Base-by-base conservation (phyloP, 768 basidiomycete genomes). In the Mycena crocata region DNA sequence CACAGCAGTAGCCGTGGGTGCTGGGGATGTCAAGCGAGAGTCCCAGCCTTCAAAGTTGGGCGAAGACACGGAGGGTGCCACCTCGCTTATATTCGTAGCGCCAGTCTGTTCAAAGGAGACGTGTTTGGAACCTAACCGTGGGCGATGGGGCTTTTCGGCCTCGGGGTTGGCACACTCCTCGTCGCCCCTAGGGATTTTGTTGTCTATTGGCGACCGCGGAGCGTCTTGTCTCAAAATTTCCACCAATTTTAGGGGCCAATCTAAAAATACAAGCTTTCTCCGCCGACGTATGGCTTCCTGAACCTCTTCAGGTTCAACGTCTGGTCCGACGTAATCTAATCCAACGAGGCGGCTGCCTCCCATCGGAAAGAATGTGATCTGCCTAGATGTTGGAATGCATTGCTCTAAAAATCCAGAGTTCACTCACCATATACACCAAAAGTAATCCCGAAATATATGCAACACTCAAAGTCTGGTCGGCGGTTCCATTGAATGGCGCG, bases 371-470 rank as follows among this genome's bases (percentile, higher is more conserved):
- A 93, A 79, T 0, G 89, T 89, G 15, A 92, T 71, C 90, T 90
- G 62, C 24, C 32, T 56, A 14, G 34, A 17, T 12, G 7, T 57
- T 30, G 37, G 19, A 34, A 28, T n/a, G 26, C 23, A 12, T 14
- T 10, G 10, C n/a, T 30, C 24, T 9, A 19, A 34, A 52, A 21
- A 21, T 35, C 5, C 19, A 19, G 61, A 17, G 23, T 34, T 14
- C 34, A 78, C 83, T 48, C 67, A 91, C 87, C 71, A 85, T 80
- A 72, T 87, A 92, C 0, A 92, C 80, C 23, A 92, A 81, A 12
- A 88, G 77, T 67, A 92, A 88, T 4, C 82, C 85, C 3, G 90
- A 84, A 19, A 92, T 84, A 72, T 93, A 93, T 0, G 90, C 90
- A 28, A 93, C 83, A 0, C 90, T 84, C n/a, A 93, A 75, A 56